These are phyloP conservation scores for Ustilago cynodontis DNA, from an alignment of 1,284 basidiomycete species.

Conservation along the genomic window DNA sequence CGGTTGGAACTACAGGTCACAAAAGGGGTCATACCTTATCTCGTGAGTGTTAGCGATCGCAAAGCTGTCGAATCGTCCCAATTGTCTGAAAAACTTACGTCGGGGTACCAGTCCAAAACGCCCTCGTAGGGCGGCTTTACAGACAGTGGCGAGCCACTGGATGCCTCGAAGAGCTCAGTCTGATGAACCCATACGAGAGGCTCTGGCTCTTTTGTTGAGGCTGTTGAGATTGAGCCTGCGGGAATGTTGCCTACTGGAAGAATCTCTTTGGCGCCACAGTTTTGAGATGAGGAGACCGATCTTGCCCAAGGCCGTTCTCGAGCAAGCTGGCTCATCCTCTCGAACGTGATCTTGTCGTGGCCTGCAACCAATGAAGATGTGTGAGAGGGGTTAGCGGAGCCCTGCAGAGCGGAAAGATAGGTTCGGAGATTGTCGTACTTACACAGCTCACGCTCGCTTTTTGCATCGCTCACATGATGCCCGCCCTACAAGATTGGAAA, in stretches of 20 bases:
- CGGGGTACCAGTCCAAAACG: constrained; percentile 59
- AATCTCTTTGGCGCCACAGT: neutral
- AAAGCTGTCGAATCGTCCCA: neutral
- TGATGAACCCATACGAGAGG: constrained; percentile 62
- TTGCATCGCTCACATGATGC: constrained; percentile 57
- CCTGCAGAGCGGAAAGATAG: neutral
- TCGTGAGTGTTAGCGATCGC: too few relatives aligned
- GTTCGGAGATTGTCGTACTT: too few relatives aligned
- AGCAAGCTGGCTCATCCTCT: constrained; percentile 32
- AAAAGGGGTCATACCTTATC: too few relatives aligned
- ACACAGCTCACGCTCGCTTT: constrained; percentile 31
- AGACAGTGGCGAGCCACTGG: neutral
- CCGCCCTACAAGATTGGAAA: constrained; percentile 18
- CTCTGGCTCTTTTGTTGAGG: neutral
- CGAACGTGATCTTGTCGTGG: constrained; percentile 49
- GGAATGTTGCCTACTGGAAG: neutral
- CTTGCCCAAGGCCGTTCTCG: constrained; percentile 28
- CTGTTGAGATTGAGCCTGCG: neutral
- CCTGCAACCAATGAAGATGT: neutral
- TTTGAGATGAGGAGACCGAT: neutral
- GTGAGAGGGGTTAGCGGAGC: neutral
- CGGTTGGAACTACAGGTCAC: constrained; percentile 23
- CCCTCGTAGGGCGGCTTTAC: constrained; percentile 24
- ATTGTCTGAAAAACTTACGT: constrained; percentile 27
- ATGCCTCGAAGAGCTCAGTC: constrained; percentile 46